These are phyloP conservation scores for Mycena vitilis DNA, from an alignment of 768 basidiomycete genomes.

Conservation along the genomic window DNA sequence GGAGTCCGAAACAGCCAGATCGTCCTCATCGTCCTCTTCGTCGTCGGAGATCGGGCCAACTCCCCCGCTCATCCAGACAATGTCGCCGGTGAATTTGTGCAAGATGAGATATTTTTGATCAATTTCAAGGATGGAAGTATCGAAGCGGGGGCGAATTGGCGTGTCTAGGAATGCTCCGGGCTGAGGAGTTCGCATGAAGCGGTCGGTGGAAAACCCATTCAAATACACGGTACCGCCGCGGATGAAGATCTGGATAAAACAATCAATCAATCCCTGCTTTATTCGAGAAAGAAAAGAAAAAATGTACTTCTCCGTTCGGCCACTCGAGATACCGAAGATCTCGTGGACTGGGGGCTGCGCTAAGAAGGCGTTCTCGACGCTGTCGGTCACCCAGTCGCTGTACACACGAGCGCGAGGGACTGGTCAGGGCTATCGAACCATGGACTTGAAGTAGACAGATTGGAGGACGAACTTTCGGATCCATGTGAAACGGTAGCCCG, in stretches of 20 bases:
- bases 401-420: constrained; percentile 22
- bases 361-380: constrained; percentile 28
- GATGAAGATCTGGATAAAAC: constrained; percentile 25
- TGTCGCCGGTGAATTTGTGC: constrained; percentile 27
- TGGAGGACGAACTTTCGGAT: constrained; percentile 21
- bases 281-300: constrained; percentile 19
- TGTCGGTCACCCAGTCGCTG: constrained; percentile 21
- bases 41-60: constrained; percentile 24
- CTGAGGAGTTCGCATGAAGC: background rate
- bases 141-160: constrained; percentile 19
- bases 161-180: constrained; percentile 20
- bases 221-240: constrained; percentile 20
- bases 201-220: constrained; percentile 13
- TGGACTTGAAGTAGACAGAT: constrained; percentile 10
- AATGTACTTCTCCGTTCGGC: constrained; percentile 20
- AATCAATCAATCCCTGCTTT: constrained; percentile 28
- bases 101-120: constrained; percentile 27
- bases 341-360: constrained; percentile 20
- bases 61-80: constrained; percentile 30
- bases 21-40: constrained; percentile 21
- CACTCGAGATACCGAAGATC: constrained; percentile 25
- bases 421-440: constrained; percentile 19
- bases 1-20: constrained; percentile 23
- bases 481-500: constrained; percentile 26
- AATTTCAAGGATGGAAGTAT: constrained; percentile 23